Base-by-base conservation (phyloP, 1,284 basidiomycete genomes). In the Pseudozyma hubeiensis region DNA sequence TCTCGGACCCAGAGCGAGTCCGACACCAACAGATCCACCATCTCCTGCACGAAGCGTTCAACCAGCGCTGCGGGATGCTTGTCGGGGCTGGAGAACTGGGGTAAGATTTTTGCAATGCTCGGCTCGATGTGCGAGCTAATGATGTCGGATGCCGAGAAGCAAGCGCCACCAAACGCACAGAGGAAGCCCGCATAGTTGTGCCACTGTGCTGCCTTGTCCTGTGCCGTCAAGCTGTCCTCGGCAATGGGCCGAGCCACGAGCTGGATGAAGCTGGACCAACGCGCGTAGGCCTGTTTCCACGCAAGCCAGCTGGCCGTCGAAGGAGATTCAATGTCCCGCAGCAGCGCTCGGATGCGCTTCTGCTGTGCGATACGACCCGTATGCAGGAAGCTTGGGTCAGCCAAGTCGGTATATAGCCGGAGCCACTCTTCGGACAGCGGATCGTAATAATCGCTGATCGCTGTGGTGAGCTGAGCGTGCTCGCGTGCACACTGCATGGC, bases 111-210 rank as follows among this genome's bases (percentile, higher is more conserved):
- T 16, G 58, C 58, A 16, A 75, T 33, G 39, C 52, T 57, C 4
- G 63, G 59, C 35, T 66, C 59, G 48, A 62, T 58, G 35, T 61
- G 51, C 2, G 46, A 54, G 16, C 43, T 63, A 49, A 75, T 58
- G 35, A 16, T 17, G 17, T 24, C 48, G 17, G 62, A 67, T 13
- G 62, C 54, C 19, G 58, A 60, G 35, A 72, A 69, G 69, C 91
- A 92, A 6, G 90, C 87, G 3, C 90, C 90, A 40, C 91, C 90
- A 30, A 92, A 89, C 1, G 92, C 89, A 16, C 92, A 90, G 44
- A 96, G 85, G 84, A 92, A 93, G 31, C 93, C 86, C 0, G 92
- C 91, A 24, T 93, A 87, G 83, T 96, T 94, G 80, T 93, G 91
- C 94, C 94, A 97, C 75, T 93, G 79, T 1, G 77, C 79, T 3